These are phyloP conservation scores for Claviceps africana DNA, from an alignment of 2,329 filamentous ascomycete species.

Conservation along the genomic window DNA sequence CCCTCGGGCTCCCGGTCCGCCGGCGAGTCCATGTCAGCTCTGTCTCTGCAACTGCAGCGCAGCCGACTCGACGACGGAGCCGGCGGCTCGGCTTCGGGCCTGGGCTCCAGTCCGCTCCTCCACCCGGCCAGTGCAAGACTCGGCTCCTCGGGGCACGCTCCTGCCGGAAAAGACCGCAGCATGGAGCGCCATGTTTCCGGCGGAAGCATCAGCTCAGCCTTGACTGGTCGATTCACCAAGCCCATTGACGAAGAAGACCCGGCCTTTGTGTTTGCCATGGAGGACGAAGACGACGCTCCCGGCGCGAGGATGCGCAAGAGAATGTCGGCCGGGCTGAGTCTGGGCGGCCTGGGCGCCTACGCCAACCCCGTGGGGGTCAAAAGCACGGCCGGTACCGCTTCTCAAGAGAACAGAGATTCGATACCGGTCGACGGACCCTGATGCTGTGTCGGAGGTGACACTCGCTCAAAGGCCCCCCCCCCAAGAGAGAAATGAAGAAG, in stretches of 20 bases:
- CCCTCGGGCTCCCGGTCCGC: constrained; percentile 26
- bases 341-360: constrained; percentile 28
- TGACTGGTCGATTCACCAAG: constrained; percentile 45
- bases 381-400: constrained; percentile 10
- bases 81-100: constrained; percentile 15
- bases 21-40: constrained; percentile 41
- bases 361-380: constrained; percentile 22
- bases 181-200: constrained; percentile 47
- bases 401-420: constrained; percentile 17
- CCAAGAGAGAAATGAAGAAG: too few species aligned
- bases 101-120: constrained; percentile 32
- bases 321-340: constrained; percentile 28
- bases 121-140: constrained; percentile 33
- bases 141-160: constrained; percentile 23
- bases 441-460: too few species aligned
- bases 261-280: constrained; percentile 52
- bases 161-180: constrained; percentile 27
- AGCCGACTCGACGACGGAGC: constrained; percentile 36
- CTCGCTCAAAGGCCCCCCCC: too few species aligned
- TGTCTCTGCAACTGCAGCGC: constrained; percentile 49
- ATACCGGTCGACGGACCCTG: constrained; percentile 19
- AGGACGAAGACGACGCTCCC: constrained; percentile 43
- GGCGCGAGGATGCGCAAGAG: constrained; percentile 33
- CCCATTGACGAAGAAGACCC: constrained; percentile 53
- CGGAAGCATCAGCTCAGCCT: constrained; percentile 40